A percentile compares a stretch with the other conserved stretches of the same genome.
Conservation (phyloP, 257 asterid species). For the Striga asiatica region DNA sequence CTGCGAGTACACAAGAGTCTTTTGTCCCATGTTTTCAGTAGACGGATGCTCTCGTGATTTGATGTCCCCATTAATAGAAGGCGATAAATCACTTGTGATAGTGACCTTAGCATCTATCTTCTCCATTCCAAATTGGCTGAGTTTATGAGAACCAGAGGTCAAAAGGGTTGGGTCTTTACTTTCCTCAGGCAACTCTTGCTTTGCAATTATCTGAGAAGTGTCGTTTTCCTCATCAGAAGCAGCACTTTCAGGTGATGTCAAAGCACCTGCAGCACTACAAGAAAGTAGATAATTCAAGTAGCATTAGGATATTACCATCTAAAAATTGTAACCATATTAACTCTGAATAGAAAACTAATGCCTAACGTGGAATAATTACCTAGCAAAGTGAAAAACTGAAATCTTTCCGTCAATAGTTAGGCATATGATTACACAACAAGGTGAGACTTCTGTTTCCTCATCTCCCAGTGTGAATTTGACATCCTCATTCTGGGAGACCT, state of each 20-base stretch:
- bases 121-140: constrained; percentile 17
- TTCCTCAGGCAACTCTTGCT: constrained; percentile 21
- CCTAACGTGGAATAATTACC: constrained; percentile 37
- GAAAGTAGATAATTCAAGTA: constrained; percentile 15
- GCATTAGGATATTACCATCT: constrained; percentile 8
- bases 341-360: neutral
- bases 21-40: constrained; percentile 20
- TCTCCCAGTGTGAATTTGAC: constrained; percentile 48
- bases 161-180: constrained; percentile 17
- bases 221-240: constrained; percentile 39
- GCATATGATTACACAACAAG: constrained; percentile 69
- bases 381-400: constrained; percentile 69
- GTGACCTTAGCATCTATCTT: constrained; percentile 20
- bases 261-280: constrained; percentile 49
- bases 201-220: constrained; percentile 19
- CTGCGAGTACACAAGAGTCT: constrained; percentile 22
- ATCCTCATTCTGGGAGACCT: constrained; percentile 56
- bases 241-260: constrained; percentile 25
- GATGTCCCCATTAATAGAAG: constrained; percentile 18
- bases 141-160: constrained; percentile 17
- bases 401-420: constrained; percentile 79
- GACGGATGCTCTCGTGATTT: constrained; percentile 22
- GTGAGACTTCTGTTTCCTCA: constrained; percentile 66
- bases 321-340: constrained; percentile 1
- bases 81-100: constrained; percentile 16